These are phyloP conservation scores for Podaxis mareebaensis DNA, from an alignment of 768 basidiomycete genomes.

Conservation along the genomic window DNA sequence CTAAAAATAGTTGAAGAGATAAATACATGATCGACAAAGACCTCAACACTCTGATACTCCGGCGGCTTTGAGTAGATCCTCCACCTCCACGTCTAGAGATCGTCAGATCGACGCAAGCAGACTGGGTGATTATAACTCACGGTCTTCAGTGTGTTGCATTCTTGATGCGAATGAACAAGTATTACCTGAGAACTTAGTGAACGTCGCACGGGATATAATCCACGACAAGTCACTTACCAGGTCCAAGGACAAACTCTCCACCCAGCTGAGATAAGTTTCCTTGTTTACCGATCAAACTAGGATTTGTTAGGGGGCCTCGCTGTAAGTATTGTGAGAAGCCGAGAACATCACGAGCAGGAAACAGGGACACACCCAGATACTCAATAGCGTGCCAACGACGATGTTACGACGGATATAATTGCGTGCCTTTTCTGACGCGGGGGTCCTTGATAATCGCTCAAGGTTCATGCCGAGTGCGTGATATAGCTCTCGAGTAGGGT, in stretches of 20 bases:
- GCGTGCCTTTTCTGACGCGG: conserved; percentile 41
- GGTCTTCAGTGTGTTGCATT: conserved; percentile 67
- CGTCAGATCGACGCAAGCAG: conserved; percentile 12
- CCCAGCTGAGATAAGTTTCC: conserved; percentile 64
- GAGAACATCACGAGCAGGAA: not conserved
- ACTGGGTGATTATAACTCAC: conserved; percentile 36
- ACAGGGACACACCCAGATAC: conserved; percentile 43
- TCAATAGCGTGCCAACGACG: conserved; percentile 33
- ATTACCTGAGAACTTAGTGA: conserved; percentile 31
- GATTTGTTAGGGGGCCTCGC: conserved; percentile 43
- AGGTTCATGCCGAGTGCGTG: conserved; percentile 59
- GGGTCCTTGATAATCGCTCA: conserved; percentile 46
- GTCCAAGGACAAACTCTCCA: conserved; percentile 63
- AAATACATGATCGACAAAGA: not conserved
- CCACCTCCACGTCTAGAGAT: conserved; percentile 47
- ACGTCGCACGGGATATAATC: not conserved
- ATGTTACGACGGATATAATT: conserved; percentile 43
- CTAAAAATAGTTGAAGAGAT: not conserved
- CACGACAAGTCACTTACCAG: conserved; percentile 35
- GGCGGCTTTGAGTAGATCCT: conserved; percentile 46
- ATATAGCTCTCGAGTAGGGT: conserved; percentile 62
- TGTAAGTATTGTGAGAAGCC: conserved; percentile 10
- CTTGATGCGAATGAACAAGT: conserved; percentile 51
- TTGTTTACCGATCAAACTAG: conserved; percentile 54
- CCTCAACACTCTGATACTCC: conserved; percentile 28